Conservation (phyloP, 768 basidiomycete species). For the Tricholoma sp. region DNA sequence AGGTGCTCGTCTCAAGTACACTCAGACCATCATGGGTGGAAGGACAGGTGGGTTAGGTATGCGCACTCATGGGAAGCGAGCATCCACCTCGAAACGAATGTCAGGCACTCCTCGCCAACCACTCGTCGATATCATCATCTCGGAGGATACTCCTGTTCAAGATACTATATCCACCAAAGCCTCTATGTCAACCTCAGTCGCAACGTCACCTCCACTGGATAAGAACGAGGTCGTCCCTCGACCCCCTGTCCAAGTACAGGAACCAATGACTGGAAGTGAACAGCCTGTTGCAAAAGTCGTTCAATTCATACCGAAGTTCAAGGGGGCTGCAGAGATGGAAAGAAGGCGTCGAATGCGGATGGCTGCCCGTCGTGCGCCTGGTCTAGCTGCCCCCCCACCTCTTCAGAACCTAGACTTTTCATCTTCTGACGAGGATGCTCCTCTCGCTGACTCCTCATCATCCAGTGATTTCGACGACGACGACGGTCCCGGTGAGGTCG, state of each 20-base stretch:
- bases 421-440: slow-evolving; percentile 47
- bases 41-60: slow-evolving; percentile 71
- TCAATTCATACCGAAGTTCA: slow-evolving; percentile 74
- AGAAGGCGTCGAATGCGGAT: slow-evolving; percentile 61
- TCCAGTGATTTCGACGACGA: slow-evolving; percentile 51
- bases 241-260: slow-evolving; percentile 36
- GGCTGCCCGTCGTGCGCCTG: slow-evolving; percentile 52
- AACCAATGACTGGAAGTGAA: slow-evolving; percentile 35
- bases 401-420: slow-evolving; percentile 42
- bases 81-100: slow-evolving; percentile 46
- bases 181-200: slow-evolving; percentile 23
- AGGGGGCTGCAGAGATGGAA: slow-evolving; percentile 85
- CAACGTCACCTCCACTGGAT: slow-evolving; percentile 11
- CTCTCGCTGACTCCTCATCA: slow-evolving; percentile 40
- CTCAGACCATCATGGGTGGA: slow-evolving; percentile 83
- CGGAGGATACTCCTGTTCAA: slow-evolving; percentile 28
- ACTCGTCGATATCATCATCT: slow-evolving; percentile 32
- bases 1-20: slow-evolving; percentile 67
- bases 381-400: slow-evolving; percentile 26
- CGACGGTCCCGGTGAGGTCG: slow-evolving; percentile 37
- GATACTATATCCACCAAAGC: slow-evolving; percentile 25
- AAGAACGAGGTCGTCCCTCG: slow-evolving; percentile 17
- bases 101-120: slow-evolving; percentile 31
- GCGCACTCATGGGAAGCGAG: slow-evolving; percentile 64
- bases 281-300: slow-evolving; percentile 44